Evolutionary conservation across 2,329 filamentous ascomycete genomes (phyloP).

Genomic region (Fusarium dlaminii): DNA sequence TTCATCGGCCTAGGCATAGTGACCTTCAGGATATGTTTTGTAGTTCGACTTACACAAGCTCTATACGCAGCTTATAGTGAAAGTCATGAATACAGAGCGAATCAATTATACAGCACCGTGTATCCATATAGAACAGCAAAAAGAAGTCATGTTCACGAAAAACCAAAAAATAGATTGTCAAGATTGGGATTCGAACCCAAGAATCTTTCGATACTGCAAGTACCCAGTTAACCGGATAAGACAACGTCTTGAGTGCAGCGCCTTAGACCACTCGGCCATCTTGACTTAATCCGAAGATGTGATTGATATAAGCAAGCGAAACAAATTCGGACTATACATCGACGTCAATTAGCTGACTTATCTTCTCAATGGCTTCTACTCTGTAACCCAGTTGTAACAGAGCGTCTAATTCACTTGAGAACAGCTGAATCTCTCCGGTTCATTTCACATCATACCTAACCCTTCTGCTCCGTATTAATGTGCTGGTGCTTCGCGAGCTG

Average conservation of each 20-base stretch:
- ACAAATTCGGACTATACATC: accelerated
- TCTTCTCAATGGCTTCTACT: not conserved
- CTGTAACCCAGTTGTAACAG: not conserved
- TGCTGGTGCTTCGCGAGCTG: not conserved
- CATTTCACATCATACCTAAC: accelerated
- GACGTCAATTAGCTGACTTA: accelerated
- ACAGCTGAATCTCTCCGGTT: not conserved
- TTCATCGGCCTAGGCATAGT: not conserved
- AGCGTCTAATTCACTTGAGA: not conserved
- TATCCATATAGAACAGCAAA: not conserved
- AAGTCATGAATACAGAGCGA: not conserved
- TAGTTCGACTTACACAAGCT: not conserved
- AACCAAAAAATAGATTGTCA: not conserved
- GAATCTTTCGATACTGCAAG: not conserved
- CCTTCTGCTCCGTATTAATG: accelerated
- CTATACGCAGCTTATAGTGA: not conserved
- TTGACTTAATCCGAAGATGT: not conserved
- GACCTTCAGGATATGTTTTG: not conserved
- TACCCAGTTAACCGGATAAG: not conserved
- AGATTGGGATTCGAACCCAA: not conserved
- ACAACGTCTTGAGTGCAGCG: not conserved
- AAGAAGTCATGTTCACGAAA: accelerated
- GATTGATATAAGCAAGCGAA: not conserved
- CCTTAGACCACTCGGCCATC: not conserved
- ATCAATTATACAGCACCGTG: not conserved